Evolutionary conservation across 768 basidiomycete species (phyloP).

Genomic region (Thelephora ganbajun): DNA sequence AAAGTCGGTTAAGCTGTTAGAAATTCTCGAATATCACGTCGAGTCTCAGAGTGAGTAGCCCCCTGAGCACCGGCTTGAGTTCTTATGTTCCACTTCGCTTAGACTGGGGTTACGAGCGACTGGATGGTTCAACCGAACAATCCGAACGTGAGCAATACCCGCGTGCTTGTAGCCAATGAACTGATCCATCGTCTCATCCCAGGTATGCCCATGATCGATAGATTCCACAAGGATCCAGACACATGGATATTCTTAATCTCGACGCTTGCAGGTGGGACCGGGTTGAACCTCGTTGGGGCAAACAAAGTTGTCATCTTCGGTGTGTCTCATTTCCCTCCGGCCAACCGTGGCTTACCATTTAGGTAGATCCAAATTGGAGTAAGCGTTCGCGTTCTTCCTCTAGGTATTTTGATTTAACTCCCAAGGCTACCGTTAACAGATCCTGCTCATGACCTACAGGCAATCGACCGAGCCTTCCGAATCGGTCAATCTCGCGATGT

Average conservation of each 20-base stretch:
- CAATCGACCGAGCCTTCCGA: constrained; percentile 78
- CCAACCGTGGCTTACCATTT: not conserved
- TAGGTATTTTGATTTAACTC: not conserved
- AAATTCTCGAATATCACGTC: constrained; percentile 73
- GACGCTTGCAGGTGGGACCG: constrained; percentile 84
- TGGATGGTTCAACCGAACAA: constrained; percentile 69
- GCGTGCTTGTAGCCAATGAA: not conserved
- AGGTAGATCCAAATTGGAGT: constrained; percentile 90
- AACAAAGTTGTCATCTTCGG: constrained; percentile 93
- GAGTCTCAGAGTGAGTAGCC: constrained; percentile 31
- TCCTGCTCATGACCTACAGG: constrained; percentile 89
- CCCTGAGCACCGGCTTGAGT: not conserved
- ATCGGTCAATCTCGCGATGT: constrained; percentile 85
- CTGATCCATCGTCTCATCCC: not conserved
- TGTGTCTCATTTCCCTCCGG: constrained; percentile 18
- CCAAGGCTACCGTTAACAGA: constrained; percentile 29
- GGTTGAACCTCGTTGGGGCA: constrained; percentile 80
- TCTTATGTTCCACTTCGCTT: not conserved
- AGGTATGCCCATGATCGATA: constrained; percentile 83
- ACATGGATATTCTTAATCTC: constrained; percentile 80
- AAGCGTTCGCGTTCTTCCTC: constrained; percentile 16
- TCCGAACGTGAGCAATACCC: constrained; percentile 38
- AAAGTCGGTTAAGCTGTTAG: constrained; percentile 79
- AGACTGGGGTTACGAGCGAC: constrained; percentile 48
- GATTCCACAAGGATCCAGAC: constrained; percentile 61